Conservation (phyloP, 805 yeast species). For the Pichia cabralensis region DNA sequence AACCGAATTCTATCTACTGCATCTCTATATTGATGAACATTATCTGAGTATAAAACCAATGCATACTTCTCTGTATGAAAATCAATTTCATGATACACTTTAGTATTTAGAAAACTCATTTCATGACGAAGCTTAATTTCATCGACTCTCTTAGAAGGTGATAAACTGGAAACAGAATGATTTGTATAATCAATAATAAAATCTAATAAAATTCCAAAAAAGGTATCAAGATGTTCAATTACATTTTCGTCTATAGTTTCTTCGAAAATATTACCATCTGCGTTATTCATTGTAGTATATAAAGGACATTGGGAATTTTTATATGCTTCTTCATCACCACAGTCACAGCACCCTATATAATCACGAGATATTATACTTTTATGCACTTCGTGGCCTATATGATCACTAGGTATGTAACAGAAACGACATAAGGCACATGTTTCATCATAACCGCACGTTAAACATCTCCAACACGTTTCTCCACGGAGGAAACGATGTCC, state of each 20-base stretch:
- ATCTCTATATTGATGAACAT: slow-evolving; percentile 62
- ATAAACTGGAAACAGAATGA: slow-evolving; percentile 32
- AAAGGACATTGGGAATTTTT: slow-evolving; percentile 40
- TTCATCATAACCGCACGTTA: slow-evolving; percentile 70
- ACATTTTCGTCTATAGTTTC: slow-evolving; percentile 32
- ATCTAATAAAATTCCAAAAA: slow-evolving; percentile 43
- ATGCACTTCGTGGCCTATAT: slow-evolving; percentile 62
- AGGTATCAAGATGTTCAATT: slow-evolving; percentile 25
- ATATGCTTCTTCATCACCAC: slow-evolving; percentile 89
- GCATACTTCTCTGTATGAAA: slow-evolving; percentile 40
- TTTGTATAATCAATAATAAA: slow-evolving; percentile 53
- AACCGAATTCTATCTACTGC: slow-evolving; percentile 55
- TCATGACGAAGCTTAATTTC: slow-evolving; percentile 20
- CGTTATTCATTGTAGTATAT: slow-evolving; percentile 13
- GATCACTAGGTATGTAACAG: slow-evolving; percentile 65
- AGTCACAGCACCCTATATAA: slow-evolving; percentile 75
- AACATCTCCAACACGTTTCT: slow-evolving; percentile 72
- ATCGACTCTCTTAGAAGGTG: slow-evolving; percentile 16
- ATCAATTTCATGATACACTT: slow-evolving; percentile 36
- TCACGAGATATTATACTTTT: slow-evolving; percentile 54
- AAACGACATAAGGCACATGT: slow-evolving; percentile 74
- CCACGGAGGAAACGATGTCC: slow-evolving; percentile 65
- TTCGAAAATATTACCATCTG: background rate
- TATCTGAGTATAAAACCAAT: slow-evolving; percentile 68
- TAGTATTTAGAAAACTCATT: slow-evolving; percentile 21